Evolutionary conservation across 345 rosid genomes (phyloP).

Genomic region (Gossypium longicalyx): DNA sequence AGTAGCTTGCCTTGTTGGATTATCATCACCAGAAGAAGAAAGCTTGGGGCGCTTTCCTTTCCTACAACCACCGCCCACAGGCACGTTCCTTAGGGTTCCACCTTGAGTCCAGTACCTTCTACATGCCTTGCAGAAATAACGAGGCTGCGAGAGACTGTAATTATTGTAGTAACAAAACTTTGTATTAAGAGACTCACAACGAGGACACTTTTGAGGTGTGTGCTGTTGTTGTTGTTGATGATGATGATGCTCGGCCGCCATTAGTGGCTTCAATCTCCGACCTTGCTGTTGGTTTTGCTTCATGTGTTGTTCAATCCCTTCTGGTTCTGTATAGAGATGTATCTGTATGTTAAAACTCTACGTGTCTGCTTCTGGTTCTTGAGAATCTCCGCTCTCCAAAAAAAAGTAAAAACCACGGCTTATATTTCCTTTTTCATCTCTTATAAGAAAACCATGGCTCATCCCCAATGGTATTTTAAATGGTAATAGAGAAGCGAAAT

Average conservation of each 20-base stretch:
- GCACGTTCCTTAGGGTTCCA: constrained; percentile 65
- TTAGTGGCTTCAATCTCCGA: constrained; percentile 27
- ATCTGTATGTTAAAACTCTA: background rate
- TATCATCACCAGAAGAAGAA: constrained; percentile 19
- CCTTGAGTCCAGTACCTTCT: constrained; percentile 73
- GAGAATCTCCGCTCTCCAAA: constrained; percentile 5
- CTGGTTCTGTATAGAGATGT: background rate
- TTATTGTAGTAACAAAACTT: constrained; percentile 77
- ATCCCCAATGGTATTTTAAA: background rate
- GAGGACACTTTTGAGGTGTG: constrained; percentile 51
- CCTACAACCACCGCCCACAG: constrained; percentile 63
- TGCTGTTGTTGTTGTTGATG: constrained; percentile 20
- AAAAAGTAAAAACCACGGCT: background rate
- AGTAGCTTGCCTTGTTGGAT: background rate
- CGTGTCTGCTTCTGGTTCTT: background rate
- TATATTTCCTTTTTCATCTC: background rate
- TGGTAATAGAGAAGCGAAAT: background rate
- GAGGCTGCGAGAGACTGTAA: constrained; percentile 66
- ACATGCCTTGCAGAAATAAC: constrained; percentile 67
- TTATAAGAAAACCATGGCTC: too few species aligned
- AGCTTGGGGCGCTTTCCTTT: constrained; percentile 47
- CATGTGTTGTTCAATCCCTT: constrained; percentile 18
- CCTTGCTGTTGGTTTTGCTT: constrained; percentile 28
- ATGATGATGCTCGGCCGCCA: constrained; percentile 10
- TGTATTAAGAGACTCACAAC: constrained; percentile 59